Evolutionary conservation across 2,329 filamentous ascomycete species (phyloP), one percentile per base, ranked within the genome.

Genomic region (Xylaria sp.): DNA sequence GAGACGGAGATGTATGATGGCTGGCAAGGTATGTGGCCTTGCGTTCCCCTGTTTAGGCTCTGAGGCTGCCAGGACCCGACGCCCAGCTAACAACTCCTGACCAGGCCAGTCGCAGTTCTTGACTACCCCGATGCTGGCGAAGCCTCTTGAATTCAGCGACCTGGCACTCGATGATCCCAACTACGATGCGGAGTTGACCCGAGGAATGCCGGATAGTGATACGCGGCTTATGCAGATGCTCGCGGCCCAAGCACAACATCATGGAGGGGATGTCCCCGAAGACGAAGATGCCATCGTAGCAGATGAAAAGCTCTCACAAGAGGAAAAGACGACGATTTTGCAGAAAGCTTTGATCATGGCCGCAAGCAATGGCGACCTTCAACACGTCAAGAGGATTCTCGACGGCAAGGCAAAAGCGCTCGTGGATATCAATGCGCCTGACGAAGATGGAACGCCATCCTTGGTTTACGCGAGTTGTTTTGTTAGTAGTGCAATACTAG

Each of bases 1-100:
- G 94, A 97, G 78, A 96, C 92, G 39, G 94, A 97, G 78, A 91
- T 97, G 77, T 99, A 97, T 72, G 94, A 99, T 82, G 94, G 91
- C 64, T 99, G 94, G 94, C 92, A 97, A 87, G 93, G 93, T 80
- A 63, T 58, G 77, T 76, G 54, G 54, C 49, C 49, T 52, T 50
- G 52, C 44, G 56, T 55, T 49, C 54, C 56, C 55, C 54, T 48
- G 18, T 52, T 46, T 19, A 37, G 41, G 49, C 46, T 57, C 48
- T 40, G 38, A 2, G 29, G 48, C 29, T 43, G 46, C 47, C 19
- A 37, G 6, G 26, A 39, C 44, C 46, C 42, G 37, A 50, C 54
- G 52, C 52, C 64, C 54, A 63, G 59, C 39, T 57, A 50, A 52
- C 43, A 29, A 49, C 39, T 54, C 57, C 49, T 52, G 40, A 56